A percentile compares a stretch with the other conserved stretches of the same genome.
Conservation (phyloP, 2,329 filamentous ascomycete species). For the Sordariomycetes sp. region DNA sequence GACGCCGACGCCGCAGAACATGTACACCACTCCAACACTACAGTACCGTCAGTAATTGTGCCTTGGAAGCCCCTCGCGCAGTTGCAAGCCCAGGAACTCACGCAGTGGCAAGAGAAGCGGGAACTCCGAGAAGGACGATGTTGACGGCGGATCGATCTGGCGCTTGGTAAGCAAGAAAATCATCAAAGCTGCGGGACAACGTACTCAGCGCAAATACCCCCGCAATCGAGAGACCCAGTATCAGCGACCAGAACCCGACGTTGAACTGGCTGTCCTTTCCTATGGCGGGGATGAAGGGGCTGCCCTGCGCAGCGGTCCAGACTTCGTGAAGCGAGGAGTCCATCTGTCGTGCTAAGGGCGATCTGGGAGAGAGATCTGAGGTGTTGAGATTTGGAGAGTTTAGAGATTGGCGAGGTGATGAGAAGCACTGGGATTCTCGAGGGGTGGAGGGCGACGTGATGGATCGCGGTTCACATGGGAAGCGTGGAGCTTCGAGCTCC, state of each 20-base stretch:
- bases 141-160: conserved; percentile 71
- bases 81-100: conserved; percentile 32
- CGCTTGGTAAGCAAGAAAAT: neutral
- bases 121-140: conserved; percentile 65
- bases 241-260: conserved; percentile 63
- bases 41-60: conserved; percentile 8
- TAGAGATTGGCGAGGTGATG: neutral
- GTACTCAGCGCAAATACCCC: conserved; percentile 80
- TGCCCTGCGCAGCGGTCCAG: conserved; percentile 85
- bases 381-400: neutral
- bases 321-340: conserved; percentile 74
- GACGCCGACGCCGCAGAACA: conserved; percentile 97
- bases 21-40: conserved; percentile 90
- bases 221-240: conserved; percentile 58
- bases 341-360: conserved; percentile 38
- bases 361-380: conserved; percentile 2
- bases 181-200: conserved; percentile 11
- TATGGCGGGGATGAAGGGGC: conserved; percentile 69
- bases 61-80: neutral
- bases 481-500: neutral
- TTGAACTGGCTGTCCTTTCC: conserved; percentile 75
- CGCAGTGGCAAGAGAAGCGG: conserved; percentile 83
- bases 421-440: neutral
- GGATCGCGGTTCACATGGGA: neutral
- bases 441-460: neutral